phyloP scores from a whole-genome alignment of 805 yeast genomes.

The Wickerhamiella hasegawae region DNA sequence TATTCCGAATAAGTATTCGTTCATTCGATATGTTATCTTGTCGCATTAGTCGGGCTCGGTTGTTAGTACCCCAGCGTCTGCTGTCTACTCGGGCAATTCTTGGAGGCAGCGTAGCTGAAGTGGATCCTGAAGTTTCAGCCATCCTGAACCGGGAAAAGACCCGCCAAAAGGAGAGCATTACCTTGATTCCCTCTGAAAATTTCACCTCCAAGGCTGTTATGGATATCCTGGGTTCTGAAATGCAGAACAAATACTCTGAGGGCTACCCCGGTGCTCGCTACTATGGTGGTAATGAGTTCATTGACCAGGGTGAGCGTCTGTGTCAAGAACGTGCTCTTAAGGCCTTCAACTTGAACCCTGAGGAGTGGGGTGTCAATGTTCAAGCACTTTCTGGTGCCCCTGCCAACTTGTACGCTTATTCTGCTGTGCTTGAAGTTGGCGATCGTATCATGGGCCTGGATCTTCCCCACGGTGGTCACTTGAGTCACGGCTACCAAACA shows the following conservation, averaged over 20 bases:
- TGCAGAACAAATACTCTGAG: conserved; percentile 96
- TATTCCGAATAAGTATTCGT: too few species aligned
- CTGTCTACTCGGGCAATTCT: conserved; percentile 11
- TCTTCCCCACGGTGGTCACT: conserved; percentile 96
- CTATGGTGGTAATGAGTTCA: conserved; percentile 94
- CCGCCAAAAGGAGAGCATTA: conserved; percentile 85
- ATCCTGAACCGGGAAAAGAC: conserved; percentile 61
- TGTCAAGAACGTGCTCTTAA: conserved; percentile 86
- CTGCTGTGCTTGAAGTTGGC: conserved; percentile 74
- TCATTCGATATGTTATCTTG: conserved; percentile 1
- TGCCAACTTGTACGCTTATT: conserved; percentile 85
- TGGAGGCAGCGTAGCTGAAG: conserved; percentile 10
- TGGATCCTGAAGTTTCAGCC: conserved; percentile 70
- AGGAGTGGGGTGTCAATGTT: conserved; percentile 93
- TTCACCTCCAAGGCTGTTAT: conserved; percentile 91
- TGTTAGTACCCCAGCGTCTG: too few species aligned
- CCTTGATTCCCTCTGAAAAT: conserved; percentile 88
- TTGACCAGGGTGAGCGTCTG: conserved; percentile 75
- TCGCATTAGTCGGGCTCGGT: not conserved
- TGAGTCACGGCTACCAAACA: conserved; percentile 94
- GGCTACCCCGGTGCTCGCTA: conserved; percentile 97
- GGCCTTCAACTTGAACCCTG: conserved; percentile 61
- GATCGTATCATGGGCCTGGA: conserved; percentile 96
- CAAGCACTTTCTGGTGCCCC: conserved; percentile 95
- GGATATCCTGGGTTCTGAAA: conserved; percentile 87